These are phyloP conservation scores for Angomonas ambiguus DNA, from an alignment of 208 protist species.

Conservation along the genomic window DNA sequence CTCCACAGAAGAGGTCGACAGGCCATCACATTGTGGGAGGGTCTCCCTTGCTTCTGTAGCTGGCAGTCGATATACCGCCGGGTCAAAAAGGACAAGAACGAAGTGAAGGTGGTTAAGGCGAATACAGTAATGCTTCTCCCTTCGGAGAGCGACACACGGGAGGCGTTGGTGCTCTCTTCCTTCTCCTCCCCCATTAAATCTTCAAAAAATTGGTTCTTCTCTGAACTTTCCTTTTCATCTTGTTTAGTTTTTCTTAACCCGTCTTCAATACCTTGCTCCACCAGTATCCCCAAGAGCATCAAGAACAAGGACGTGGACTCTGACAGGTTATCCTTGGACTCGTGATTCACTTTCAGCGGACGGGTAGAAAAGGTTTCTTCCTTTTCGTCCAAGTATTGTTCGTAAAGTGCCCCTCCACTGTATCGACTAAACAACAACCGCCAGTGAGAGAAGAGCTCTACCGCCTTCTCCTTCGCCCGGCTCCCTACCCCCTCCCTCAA, in stretches of 20 bases:
- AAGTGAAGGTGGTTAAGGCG: background rate
- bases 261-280: too few relatives aligned
- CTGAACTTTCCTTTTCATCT: too few relatives aligned
- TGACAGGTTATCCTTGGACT: constrained; percentile 18
- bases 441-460: background rate
- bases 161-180: too few relatives aligned
- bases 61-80: background rate
- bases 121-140: too few relatives aligned
- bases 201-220: too few relatives aligned
- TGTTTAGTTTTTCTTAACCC: too few relatives aligned
- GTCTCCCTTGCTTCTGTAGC: background rate
- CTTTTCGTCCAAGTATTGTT: constrained; percentile 7
- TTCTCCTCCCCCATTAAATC: too few relatives aligned
- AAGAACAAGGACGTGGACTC: constrained; percentile 25
- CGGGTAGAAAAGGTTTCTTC: constrained; percentile 16
- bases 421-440: background rate
- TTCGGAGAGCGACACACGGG: too few relatives aligned
- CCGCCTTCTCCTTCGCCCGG: background rate
- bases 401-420: constrained; percentile 7
- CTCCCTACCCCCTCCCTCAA: background rate
- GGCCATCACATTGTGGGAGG: background rate
- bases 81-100: background rate
- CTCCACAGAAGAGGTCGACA: background rate
- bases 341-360: background rate
- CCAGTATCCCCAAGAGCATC: background rate